Percentiles rank a stretch among this genome's conserved stretches.
Evolutionary conservation across 1,284 basidiomycete genomes (phyloP).

Genomic region (Pseudozyma sp.): DNA sequence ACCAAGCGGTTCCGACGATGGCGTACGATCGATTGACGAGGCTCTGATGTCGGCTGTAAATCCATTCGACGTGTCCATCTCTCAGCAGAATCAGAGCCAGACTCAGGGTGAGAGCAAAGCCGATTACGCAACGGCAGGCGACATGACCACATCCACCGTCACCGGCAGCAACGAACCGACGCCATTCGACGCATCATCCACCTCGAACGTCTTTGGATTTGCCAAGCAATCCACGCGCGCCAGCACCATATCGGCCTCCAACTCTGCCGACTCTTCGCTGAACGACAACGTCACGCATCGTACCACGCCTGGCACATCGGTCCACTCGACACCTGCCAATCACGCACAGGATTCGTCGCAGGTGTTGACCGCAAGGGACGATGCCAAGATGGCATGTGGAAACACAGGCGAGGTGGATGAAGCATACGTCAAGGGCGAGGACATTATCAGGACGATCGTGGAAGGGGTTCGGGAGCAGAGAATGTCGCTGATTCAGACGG

Average conservation of each 20-base stretch:
- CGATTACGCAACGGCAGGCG: constrained; percentile 9
- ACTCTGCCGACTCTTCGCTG: constrained; percentile 10
- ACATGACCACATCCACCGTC: constrained; percentile 32
- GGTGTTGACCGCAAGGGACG: neutral
- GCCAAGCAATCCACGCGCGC: neutral
- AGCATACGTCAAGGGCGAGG: constrained; percentile 28
- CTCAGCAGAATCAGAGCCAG: constrained; percentile 17
- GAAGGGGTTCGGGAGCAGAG: constrained; percentile 63
- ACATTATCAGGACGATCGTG: constrained; percentile 41
- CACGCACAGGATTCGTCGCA: constrained; percentile 2
- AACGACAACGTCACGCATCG: constrained; percentile 3
- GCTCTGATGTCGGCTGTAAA: constrained; percentile 35
- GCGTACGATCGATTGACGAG: constrained; percentile 28
- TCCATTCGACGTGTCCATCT: constrained; percentile 38
- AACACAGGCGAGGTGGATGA: constrained; percentile 13
- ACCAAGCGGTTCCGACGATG: constrained; percentile 16
- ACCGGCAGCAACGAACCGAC: constrained; percentile 49
- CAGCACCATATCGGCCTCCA: constrained; percentile 25
- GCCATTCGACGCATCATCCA: constrained; percentile 28
- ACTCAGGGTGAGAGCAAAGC: neutral
- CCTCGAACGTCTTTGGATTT: constrained; percentile 6
- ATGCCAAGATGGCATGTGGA: neutral
- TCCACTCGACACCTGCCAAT: constrained; percentile 13
- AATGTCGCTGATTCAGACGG: constrained; percentile 66
- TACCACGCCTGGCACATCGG: constrained; percentile 18